These are phyloP conservation scores for Suhomyces vadensis DNA, from an alignment of 805 yeast genomes.

Conservation along the genomic window DNA sequence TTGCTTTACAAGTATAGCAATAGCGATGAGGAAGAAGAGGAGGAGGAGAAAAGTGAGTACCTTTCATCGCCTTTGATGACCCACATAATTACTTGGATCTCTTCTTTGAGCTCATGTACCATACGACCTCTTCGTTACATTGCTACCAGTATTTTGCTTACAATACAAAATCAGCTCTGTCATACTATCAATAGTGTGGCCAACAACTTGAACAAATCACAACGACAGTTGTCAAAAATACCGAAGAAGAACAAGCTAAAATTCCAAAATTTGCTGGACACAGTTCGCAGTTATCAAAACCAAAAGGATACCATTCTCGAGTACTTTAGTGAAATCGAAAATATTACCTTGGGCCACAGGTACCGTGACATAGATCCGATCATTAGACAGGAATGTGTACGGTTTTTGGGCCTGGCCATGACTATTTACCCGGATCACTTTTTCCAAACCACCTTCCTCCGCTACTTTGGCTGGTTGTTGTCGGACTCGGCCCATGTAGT, in stretches of 20 bases:
- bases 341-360: slow-evolving; percentile 68
- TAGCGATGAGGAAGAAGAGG: slow-evolving; percentile 16
- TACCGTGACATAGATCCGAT: slow-evolving; percentile 75
- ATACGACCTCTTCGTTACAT: slow-evolving; percentile 71
- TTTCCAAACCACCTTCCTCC: slow-evolving; percentile 65
- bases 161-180: slow-evolving; percentile 63
- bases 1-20: slow-evolving; percentile 43
- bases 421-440: slow-evolving; percentile 68
- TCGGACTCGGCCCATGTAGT: slow-evolving; percentile 68
- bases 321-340: slow-evolving; percentile 64
- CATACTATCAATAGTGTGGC: slow-evolving; percentile 42
- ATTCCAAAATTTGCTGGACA: slow-evolving; percentile 46
- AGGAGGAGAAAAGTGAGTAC: slow-evolving; percentile 16
- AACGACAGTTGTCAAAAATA: slow-evolving; percentile 41
- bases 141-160: slow-evolving; percentile 59
- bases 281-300: slow-evolving; percentile 34
- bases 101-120: slow-evolving; percentile 67
- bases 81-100: slow-evolving; percentile 70
- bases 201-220: slow-evolving; percentile 41
- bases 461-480: slow-evolving; percentile 82
- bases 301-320: slow-evolving; percentile 57
- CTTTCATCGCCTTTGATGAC: slow-evolving; percentile 48
- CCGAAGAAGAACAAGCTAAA: slow-evolving; percentile 40
- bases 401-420: slow-evolving; percentile 69
- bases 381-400: slow-evolving; percentile 71